These are phyloP conservation scores for Trametes sanguinea DNA, from an alignment of 768 basidiomycete genomes.

Conservation along the genomic window DNA sequence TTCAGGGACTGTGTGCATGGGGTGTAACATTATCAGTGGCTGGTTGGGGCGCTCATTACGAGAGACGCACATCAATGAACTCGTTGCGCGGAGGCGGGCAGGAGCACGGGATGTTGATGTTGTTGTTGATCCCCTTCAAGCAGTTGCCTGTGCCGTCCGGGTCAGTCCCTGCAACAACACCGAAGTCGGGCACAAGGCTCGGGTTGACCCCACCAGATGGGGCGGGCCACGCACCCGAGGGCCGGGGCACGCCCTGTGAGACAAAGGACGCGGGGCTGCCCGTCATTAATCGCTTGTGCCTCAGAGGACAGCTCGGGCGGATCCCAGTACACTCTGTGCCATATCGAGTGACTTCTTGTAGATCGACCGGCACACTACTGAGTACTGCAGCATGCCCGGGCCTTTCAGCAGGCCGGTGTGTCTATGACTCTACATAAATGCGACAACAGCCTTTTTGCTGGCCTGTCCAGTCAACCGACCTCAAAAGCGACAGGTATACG, in stretches of 20 bases:
- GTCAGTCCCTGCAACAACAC: constrained; percentile 21
- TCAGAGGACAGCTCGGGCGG: background rate
- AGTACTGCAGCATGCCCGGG: too few relatives aligned
- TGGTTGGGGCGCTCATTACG: background rate
- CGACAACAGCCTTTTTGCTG: too few relatives aligned
- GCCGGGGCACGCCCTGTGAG: background rate
- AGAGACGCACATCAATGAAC: constrained; percentile 35
- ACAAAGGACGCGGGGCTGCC: constrained; percentile 6
- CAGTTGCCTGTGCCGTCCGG: constrained; percentile 36
- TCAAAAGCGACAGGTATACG: too few relatives aligned
- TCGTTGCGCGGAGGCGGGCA: constrained; percentile 40
- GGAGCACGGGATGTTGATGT: constrained; percentile 43
- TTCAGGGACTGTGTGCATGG: constrained; percentile 12
- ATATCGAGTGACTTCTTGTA: too few relatives aligned
- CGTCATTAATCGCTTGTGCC: constrained; percentile 20
- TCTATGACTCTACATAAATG: too few relatives aligned
- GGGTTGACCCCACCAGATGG: constrained; percentile 27
- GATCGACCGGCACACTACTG: too few relatives aligned
- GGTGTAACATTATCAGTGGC: too few relatives aligned
- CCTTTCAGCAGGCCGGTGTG: too few relatives aligned
- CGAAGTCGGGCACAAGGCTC: constrained; percentile 29
- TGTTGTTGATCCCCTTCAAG: constrained; percentile 34
- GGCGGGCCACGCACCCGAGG: background rate
- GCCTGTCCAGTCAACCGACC: too few relatives aligned
- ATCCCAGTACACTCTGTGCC: too few relatives aligned